Base-by-base conservation (phyloP, 2,329 filamentous ascomycete genomes). In the Magnaporthiopsis rhizophila region DNA sequence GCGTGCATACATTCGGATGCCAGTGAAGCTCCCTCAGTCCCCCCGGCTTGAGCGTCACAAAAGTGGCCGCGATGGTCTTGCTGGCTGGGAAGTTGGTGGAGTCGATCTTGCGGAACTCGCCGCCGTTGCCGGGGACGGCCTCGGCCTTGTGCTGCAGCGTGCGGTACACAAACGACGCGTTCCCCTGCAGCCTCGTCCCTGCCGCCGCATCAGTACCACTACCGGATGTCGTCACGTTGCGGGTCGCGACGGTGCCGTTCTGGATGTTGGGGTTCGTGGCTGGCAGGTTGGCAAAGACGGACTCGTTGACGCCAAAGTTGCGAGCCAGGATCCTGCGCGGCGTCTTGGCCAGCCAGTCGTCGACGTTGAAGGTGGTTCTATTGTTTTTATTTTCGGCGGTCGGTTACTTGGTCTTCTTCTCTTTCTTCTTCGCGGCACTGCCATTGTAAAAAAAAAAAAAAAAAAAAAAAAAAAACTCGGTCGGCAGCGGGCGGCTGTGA, bases 301-400 rank as follows among this genome's bases (percentile, higher is more conserved):
- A 81, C 28, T 80, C 78, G 61, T 84, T 78, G 26, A 90, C 80
- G 28, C 86, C 85, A 67, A 90, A 89, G 76, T 89, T 90, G 76
- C 88, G 89, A 50, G 87, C 86, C 0, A 90, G 77, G 59, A 90
- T 79, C 59, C 72, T 67, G 62, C 82, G 83, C 0, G 88, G 87
- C 0, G 87, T 90, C 70, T 89, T 87, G 0, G 82, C 76, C 50
- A 90, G 79, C 87, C 87, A 90, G 75, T 90, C 87, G 67, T 87
- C 86, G 30, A 90, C 79, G 75, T 86, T 88, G 78, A 90, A 90
- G 0, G 88, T 89, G 0, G 85, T 88, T n/a, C 84, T 30, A 5
- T 84, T 57, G 24, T 56, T 36, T 36, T 36, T 30, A 5, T 38
- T 38, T 38, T 18, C 36, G 15, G 18, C 2, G 5, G 34, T 36